Base-by-base conservation (phyloP, 495 filamentous ascomycete genomes). In the Filosporella fistucella region DNA sequence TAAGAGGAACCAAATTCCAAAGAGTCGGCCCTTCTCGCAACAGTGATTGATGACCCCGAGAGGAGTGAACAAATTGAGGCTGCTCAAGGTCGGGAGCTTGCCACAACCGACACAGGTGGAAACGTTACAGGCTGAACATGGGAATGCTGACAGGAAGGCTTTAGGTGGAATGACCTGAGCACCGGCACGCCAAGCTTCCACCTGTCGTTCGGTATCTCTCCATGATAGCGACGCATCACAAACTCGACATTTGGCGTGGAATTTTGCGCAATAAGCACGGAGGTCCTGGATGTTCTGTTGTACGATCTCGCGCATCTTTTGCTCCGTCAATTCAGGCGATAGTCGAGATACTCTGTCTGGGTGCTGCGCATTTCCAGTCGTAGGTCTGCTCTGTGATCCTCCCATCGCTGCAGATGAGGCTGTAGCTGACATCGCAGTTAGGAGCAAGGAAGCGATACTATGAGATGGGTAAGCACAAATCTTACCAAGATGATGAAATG, bases 71-170 rank as follows among this genome's bases (percentile, higher is more conserved):
- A 52, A 33, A 12, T 52, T 37, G 18, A 22, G 14, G 10, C 16
- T n/a, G 17, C 28, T 41, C 14, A 46, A 20, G 13, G n/a, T 24
- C n/a, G 49, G 42, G 1, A 9, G 18, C 1, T 32, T 25, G 5
- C 49, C 49, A 35, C 49, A 52, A 12, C 49, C 49, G 41, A 29
- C 49, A 26, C 49, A 52, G 14, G 49, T 52, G 11, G 28, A 33
- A 12, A 32, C 17, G 5, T 41, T 26, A 17, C 20, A 28, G 11
- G 21, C 30, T n/a, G 5, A 28, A 29, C 49, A 52, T 25, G n/a
- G 35, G 1, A 52, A 5, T 0, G 12, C 25, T 32, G 49, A 52
- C 7, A 52, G 18, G 10, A 40, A 35, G 16, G 26, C 30, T 20
- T 23, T 18, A 13, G 49, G 49, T 17, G 49, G 49, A 21, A 52